Conservation (phyloP, 768 basidiomycete species). For the Pulveroboletus ravenelii region DNA sequence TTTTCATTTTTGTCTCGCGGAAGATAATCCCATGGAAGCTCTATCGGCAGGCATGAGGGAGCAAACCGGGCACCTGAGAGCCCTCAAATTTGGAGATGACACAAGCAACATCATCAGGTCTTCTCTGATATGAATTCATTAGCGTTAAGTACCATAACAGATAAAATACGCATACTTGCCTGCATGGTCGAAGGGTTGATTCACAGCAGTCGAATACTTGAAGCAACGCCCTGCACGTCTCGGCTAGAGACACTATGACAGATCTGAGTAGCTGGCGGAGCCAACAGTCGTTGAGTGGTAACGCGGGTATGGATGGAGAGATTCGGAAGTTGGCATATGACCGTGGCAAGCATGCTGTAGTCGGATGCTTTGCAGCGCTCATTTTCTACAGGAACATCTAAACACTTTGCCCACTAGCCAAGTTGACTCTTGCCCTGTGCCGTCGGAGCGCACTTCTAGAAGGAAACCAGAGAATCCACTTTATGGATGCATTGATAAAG, state of each 20-base stretch:
- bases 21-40: constrained; percentile 24
- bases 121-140: constrained; percentile 15
- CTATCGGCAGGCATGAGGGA: constrained; percentile 22
- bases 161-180: constrained; percentile 12
- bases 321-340: constrained; percentile 26
- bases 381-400: constrained; percentile 24
- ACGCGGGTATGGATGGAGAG: no score
- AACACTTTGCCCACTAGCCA: constrained; percentile 27
- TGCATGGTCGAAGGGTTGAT: constrained; percentile 27
- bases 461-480: constrained; percentile 12
- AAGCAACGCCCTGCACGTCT: constrained; percentile 24
- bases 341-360: constrained; percentile 20
- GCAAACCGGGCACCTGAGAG: constrained; percentile 27
- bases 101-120: constrained; percentile 27
- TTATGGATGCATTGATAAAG: constrained; percentile 22
- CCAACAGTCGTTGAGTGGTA: constrained; percentile 24
- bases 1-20: constrained; percentile 25
- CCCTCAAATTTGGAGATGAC: constrained; percentile 23
- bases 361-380: constrained; percentile 24
- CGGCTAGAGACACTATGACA: constrained; percentile 19
- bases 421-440: constrained; percentile 5
- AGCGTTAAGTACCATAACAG: neutral
- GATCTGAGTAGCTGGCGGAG: constrained; percentile 23
- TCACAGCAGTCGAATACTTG: constrained; percentile 29
- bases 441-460: no score